These are phyloP conservation scores for Didymosphaeria variabile DNA, from an alignment of 2,329 filamentous ascomycete species.

Conservation along the genomic window DNA sequence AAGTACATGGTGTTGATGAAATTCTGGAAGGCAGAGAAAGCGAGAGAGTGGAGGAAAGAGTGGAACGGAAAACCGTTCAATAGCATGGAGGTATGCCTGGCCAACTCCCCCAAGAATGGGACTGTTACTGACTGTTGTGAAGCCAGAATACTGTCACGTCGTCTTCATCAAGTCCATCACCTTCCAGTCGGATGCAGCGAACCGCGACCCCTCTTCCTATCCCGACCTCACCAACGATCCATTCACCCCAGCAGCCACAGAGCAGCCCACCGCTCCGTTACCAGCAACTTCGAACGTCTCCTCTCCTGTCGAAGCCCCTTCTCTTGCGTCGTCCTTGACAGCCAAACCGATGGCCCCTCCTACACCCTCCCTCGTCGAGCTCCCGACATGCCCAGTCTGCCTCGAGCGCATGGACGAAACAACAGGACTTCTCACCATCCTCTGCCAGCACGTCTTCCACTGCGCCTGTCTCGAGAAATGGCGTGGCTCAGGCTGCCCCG, in stretches of 20 bases:
- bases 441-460: conserved; percentile 97
- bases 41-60: conserved; percentile 80
- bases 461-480: conserved; percentile 96
- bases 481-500: conserved; percentile 92
- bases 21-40: conserved; percentile 78
- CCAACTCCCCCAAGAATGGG: background rate
- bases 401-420: conserved; percentile 98
- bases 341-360: conserved; percentile 73
- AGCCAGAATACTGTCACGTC: conserved; percentile 94
- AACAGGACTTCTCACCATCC: conserved; percentile 90
- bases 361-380: conserved; percentile 85
- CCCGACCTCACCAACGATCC: conserved; percentile 71
- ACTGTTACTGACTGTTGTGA: conserved; percentile 24
- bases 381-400: conserved; percentile 96
- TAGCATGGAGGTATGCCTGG: conserved; percentile 76
- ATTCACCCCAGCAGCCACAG: conserved; percentile 65
- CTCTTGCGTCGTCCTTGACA: conserved; percentile 58
- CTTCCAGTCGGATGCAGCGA: conserved; percentile 70
- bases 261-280: conserved; percentile 47
- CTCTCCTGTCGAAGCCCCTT: conserved; percentile 43
- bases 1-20: conserved; percentile 97
- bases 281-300: conserved; percentile 42
- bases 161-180: conserved; percentile 94
- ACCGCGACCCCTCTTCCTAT: conserved; percentile 60
- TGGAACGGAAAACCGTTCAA: conserved; percentile 97